A percentile compares a stretch with the other conserved stretches of the same genome.
Evolutionary conservation across 208 protist species (phyloP).

Genomic region (Blechomonas ayalai): DNA sequence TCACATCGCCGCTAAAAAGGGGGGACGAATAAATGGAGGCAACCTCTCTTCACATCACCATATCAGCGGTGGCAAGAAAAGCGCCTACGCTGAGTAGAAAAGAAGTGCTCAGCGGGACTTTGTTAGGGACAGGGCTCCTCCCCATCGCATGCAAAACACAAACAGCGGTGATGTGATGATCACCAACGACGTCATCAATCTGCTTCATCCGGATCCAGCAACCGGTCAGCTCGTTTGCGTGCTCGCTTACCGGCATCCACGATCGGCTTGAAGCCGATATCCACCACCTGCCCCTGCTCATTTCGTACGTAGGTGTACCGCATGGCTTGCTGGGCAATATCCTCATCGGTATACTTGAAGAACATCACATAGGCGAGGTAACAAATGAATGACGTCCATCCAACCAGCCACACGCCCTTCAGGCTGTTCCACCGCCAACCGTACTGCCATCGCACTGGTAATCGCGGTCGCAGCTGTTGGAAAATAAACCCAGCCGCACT

Average conservation of each 20-base stretch:
- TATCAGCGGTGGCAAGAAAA: not conserved
- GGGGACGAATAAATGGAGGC: constrained; percentile 2
- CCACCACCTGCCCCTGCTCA: constrained; percentile 68
- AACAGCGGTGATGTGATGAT: not conserved
- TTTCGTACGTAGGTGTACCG: constrained; percentile 82
- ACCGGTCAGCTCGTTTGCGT: constrained; percentile 32
- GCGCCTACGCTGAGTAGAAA: not conserved
- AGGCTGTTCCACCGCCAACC: constrained; percentile 75
- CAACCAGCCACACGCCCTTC: constrained; percentile 46
- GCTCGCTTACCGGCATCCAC: constrained; percentile 65
- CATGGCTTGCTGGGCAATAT: constrained; percentile 59
- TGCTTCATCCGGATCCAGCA: constrained; percentile 52
- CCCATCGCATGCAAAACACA: not conserved
- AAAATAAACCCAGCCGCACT: constrained; percentile 79
- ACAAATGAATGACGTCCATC: constrained; percentile 38
- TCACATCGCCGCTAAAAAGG: no score
- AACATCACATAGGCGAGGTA: constrained; percentile 73
- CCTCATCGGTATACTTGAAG: constrained; percentile 63
- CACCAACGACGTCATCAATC: constrained; percentile 11
- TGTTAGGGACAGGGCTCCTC: no score
- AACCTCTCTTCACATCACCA: not conserved
- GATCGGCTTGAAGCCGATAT: constrained; percentile 81
- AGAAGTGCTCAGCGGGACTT: no score
- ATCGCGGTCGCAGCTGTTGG: constrained; percentile 60
- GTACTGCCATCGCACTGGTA: constrained; percentile 80